A percentile compares a stretch with the other conserved stretches of the same genome.
These are phyloP conservation scores for Magnolia kwangsiensis DNA, from an alignment of 164 flowering plant genomes.

Conservation along the genomic window DNA sequence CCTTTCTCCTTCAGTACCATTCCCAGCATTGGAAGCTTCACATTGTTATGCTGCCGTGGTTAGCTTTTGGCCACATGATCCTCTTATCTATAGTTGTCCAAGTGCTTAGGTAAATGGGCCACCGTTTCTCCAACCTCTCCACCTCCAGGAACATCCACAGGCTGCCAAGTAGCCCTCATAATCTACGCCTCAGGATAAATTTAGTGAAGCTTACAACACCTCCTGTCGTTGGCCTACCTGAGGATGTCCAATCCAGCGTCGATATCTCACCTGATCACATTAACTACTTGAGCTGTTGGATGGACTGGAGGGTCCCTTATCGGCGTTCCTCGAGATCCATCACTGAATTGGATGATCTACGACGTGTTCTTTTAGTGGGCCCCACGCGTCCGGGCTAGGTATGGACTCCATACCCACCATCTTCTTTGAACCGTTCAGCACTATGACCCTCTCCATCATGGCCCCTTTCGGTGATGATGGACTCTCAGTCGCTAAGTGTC, in stretches of 20 bases:
- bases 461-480: conserved; percentile 6
- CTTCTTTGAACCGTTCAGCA: conserved; percentile 3
- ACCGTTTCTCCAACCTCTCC: too few species aligned
- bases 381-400: conserved; percentile 5
- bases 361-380: conserved; percentile 17
- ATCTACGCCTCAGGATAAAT: too few species aligned
- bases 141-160: too few species aligned
- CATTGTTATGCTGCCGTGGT: too few species aligned
- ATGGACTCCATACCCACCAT: conserved; percentile 1
- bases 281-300: conserved; percentile 23
- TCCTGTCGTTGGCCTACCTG: conserved; percentile 19
- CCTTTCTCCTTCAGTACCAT: too few species aligned
- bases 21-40: too few species aligned
- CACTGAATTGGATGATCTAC: conserved; percentile 22
- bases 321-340: conserved; percentile 3
- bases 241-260: conserved; percentile 36
- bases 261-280: conserved; percentile 27
- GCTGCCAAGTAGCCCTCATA: too few species aligned
- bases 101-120: too few species aligned
- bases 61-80: too few species aligned
- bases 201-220: conserved; percentile 24
- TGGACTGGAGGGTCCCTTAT: conserved; percentile 19
- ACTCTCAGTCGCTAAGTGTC: conserved; percentile 25
- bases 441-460: not conserved
- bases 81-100: too few species aligned